Base-by-base conservation (phyloP, 2,329 filamentous ascomycete species). In the Colletotrichum tamarilloi region DNA sequence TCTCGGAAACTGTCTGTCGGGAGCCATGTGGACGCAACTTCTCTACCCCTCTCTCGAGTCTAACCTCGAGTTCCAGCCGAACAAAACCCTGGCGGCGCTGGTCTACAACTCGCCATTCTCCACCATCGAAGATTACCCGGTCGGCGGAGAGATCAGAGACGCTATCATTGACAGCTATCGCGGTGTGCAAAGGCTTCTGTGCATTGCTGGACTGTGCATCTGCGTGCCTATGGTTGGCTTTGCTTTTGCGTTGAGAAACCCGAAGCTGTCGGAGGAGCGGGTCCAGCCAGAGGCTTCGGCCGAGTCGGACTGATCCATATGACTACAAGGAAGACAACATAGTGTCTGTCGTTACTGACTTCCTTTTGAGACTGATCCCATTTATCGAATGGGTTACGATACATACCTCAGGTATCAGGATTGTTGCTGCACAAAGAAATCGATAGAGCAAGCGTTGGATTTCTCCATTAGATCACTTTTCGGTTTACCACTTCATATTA, bases 21-120 rank as follows among this genome's bases (percentile, higher is more conserved):
- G 84, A 0, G 81, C 83, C 0, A 82, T 86, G 42, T 86, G 84
- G 84, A 83, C 84, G 0, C 83, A 85, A 38, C 82, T 82, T 0
- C 77, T 86, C 0, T 83, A 80, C 59, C 78, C 78, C 1, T 75
- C 78, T 0, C 76, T 85, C 2, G 65, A 79, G 19, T 69, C 74
- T 1, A 82, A 80, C 62, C 75, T 85, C 1, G 78, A 77, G 5
- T 84, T 83, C 58, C 79, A 82, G 32, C 71, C 78, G 0, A 82
- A 85, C 60, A 62, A 76, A 0, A 82, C 80, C 0, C 77, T 85
- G 1, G 83, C 84, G 1, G 71, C 76, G 32, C 75, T 77, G 0
- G 80, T 84, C 11, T 85, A 85, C 68, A 77, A 80, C 55, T 80
- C 81, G 2, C 84, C 84, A 0, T 85, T 85, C 46, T 63, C 76